A percentile compares a stretch with the other conserved stretches of the same genome.
Evolutionary conservation across 768 basidiomycete genomes (phyloP).

Genomic region (Asterophora lycoperdoides): DNA sequence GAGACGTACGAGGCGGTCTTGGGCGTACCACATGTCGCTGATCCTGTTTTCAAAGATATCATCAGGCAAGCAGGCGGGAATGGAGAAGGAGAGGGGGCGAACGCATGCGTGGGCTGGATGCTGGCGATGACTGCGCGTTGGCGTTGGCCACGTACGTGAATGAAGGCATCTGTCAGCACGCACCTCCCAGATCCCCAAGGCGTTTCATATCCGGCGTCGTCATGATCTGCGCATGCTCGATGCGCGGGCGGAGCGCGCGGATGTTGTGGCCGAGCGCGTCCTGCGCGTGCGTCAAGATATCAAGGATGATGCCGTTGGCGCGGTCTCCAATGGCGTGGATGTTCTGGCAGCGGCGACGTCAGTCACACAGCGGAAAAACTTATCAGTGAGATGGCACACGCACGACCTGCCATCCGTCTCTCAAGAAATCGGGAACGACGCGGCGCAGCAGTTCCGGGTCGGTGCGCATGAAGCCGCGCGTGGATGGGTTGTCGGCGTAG

Average conservation of each 20-base stretch:
- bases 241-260: slow-evolving; percentile 50
- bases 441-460: slow-evolving; percentile 46
- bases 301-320: slow-evolving; percentile 66
- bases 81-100: slow-evolving; percentile 19
- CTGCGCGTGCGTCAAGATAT: slow-evolving; percentile 58
- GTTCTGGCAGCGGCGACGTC: slow-evolving; percentile 38
- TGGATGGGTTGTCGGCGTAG: slow-evolving; percentile 59
- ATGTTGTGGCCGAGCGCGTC: slow-evolving; percentile 36
- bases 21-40: slow-evolving; percentile 72
- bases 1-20: slow-evolving; percentile 53
- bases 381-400: slow-evolving; percentile 18
- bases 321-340: slow-evolving; percentile 69
- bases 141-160: too few species aligned
- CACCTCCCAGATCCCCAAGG: slow-evolving; percentile 57
- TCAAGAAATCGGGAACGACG: slow-evolving; percentile 50
- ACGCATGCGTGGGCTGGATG: slow-evolving; percentile 75
- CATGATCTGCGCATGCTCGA: slow-evolving; percentile 77
- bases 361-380: too few species aligned
- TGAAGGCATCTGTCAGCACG: neutral
- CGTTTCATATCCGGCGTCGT: slow-evolving; percentile 53
- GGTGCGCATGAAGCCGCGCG: slow-evolving; percentile 59
- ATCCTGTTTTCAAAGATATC: slow-evolving; percentile 27
- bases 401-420: slow-evolving; percentile 73
- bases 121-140: slow-evolving; percentile 63
- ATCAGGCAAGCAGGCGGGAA: neutral